A percentile compares a stretch with the other conserved stretches of the same genome.
Conservation (phyloP, 78 protist genomes). For the Isochrysis galbana region DNA sequence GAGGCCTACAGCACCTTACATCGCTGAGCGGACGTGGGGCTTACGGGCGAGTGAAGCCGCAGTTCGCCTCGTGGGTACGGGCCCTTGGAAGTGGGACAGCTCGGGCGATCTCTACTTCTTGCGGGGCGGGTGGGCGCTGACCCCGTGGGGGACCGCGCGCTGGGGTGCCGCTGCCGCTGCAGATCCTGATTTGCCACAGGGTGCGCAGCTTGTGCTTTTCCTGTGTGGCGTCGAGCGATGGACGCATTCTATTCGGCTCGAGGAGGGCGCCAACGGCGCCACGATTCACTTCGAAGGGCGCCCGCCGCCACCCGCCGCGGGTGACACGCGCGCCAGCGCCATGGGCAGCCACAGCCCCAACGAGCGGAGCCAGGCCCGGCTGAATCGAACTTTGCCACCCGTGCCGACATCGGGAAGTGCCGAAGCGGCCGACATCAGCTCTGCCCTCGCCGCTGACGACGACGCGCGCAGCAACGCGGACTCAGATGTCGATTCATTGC, state of each 20-base stretch:
- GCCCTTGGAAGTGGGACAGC: neutral
- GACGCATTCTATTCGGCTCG: neutral
- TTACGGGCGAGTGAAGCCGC: neutral
- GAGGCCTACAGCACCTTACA: neutral
- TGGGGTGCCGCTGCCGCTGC: conserved; percentile 16
- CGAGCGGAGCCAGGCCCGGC: neutral
- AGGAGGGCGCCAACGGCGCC: neutral
- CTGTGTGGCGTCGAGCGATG: neutral
- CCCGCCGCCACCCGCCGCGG: neutral
- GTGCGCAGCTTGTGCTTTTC: neutral
- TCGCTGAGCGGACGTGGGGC: neutral
- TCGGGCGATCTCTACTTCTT: neutral
- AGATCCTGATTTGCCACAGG: neutral
- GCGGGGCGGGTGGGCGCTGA: neutral
- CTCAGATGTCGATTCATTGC: neutral
- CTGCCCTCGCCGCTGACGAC: neutral
- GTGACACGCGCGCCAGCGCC: neutral
- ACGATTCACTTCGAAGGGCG: neutral
- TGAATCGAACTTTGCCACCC: neutral
- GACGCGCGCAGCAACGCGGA: neutral
- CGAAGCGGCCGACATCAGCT: neutral
- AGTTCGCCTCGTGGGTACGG: neutral
- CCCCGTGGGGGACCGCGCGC: neutral
- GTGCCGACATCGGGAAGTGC: neutral
- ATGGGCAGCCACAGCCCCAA: neutral